Conservation (phyloP, 2,329 filamentous ascomycete genomes). For the Colletotrichum sp. region DNA sequence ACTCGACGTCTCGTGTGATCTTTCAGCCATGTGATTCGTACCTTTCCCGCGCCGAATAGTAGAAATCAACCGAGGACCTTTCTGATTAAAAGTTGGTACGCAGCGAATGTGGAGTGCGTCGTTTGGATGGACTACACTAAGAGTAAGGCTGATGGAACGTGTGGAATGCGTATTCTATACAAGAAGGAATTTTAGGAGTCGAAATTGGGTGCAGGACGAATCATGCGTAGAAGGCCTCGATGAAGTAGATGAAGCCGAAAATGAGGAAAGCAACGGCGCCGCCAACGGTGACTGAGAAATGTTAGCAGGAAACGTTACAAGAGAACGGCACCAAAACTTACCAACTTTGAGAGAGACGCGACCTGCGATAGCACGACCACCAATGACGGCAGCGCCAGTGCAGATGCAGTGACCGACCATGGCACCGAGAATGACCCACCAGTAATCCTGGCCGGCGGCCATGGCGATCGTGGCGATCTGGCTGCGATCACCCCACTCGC, state of each 20-base stretch:
- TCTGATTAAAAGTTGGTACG: slow-evolving; percentile 1
- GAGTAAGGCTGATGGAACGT: background rate
- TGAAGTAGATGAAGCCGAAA: slow-evolving; percentile 90
- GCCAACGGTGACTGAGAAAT: slow-evolving; percentile 80
- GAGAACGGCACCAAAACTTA: slow-evolving; percentile 59
- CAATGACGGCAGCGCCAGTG: slow-evolving; percentile 89
- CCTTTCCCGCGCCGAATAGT: background rate
- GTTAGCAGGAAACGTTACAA: slow-evolving; percentile 25
- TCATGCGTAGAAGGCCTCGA: slow-evolving; percentile 74
- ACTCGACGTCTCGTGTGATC: background rate
- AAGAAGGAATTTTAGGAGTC: background rate
- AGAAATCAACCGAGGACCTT: background rate
- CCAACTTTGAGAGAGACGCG: slow-evolving; percentile 94
- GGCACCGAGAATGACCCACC: slow-evolving; percentile 95
- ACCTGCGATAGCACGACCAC: slow-evolving; percentile 90
- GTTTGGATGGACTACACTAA: background rate
- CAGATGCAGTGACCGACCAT: slow-evolving; percentile 87
- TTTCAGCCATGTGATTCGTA: background rate
- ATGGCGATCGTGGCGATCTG: slow-evolving; percentile 99
- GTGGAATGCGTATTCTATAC: slow-evolving; percentile 11
- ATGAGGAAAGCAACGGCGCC: slow-evolving; percentile 88
- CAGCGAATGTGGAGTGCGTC: background rate
- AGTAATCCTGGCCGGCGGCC: slow-evolving; percentile 98
- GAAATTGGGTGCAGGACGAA: background rate
- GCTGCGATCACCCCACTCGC: slow-evolving; percentile 96